A percentile compares a stretch with the other conserved stretches of the same genome.
phyloP scores from a whole-genome alignment of 2,329 filamentous ascomycete species.

The Tricladium varicosporioides region DNA sequence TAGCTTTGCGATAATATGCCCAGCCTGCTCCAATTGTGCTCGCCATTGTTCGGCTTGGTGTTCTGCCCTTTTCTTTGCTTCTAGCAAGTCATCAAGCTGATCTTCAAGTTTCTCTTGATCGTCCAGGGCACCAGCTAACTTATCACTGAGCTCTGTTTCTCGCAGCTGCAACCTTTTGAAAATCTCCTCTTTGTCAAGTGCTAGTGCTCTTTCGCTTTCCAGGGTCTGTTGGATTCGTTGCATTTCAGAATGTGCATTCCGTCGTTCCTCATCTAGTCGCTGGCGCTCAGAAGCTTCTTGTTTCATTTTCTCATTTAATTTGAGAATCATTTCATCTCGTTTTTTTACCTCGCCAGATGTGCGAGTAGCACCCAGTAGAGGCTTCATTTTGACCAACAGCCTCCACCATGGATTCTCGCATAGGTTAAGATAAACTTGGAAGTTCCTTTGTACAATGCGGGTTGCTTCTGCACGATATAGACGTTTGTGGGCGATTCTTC shows the following conservation, averaged over 20 bases:
- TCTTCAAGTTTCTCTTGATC: constrained; percentile 94
- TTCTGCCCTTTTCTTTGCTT: constrained; percentile 85
- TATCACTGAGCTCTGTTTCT: constrained; percentile 90
- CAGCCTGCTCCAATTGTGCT: constrained; percentile 86
- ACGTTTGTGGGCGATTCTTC: constrained; percentile 86
- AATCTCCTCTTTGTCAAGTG: constrained; percentile 97
- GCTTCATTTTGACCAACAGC: constrained; percentile 91
- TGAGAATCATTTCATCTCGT: constrained; percentile 87
- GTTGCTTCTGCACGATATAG: constrained; percentile 94
- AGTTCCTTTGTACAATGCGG: constrained; percentile 90
- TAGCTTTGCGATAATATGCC: constrained; percentile 77
- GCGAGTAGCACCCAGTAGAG: constrained; percentile 84
- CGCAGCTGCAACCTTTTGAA: constrained; percentile 92
- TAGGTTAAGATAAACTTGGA: constrained; percentile 86
- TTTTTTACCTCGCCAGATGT: constrained; percentile 94
- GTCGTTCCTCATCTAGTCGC: constrained; percentile 84
- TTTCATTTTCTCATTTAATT: constrained; percentile 80
- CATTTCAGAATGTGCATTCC: constrained; percentile 83
- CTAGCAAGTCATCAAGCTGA: constrained; percentile 84
- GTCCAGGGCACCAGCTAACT: constrained; percentile 84
- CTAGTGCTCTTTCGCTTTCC: constrained; percentile 92
- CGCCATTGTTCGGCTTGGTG: constrained; percentile 78
- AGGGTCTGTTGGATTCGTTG: constrained; percentile 88
- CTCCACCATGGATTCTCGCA: constrained; percentile 97
- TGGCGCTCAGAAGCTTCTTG: constrained; percentile 72